A percentile compares a stretch with the other conserved stretches of the same genome.
These are phyloP conservation scores for Effrenium voratum DNA, from an alignment of 73 alveolate genomes.

Conservation along the genomic window DNA sequence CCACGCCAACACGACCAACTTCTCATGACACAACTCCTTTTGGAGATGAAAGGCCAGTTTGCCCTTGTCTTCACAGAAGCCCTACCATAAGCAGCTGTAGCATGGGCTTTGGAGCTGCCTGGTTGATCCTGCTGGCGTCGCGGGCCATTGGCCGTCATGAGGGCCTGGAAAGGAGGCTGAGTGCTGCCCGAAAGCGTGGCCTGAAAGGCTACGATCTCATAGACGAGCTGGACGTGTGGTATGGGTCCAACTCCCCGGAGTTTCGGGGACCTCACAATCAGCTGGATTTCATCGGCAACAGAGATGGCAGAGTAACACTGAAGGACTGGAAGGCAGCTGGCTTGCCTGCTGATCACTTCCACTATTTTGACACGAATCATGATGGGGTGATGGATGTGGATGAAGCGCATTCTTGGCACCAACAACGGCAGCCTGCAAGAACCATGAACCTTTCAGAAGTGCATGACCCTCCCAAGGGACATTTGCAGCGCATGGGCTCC, in stretches of 20 bases:
- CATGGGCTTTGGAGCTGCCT: too few relatives aligned
- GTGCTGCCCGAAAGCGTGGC: slow-evolving; percentile 27
- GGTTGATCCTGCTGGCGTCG: not conserved
- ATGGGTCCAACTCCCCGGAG: slow-evolving; percentile 62
- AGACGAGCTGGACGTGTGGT: slow-evolving; percentile 81
- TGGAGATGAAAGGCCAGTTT: too few relatives aligned
- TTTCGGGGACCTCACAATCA: slow-evolving; percentile 63
- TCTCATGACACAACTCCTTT: too few relatives aligned
- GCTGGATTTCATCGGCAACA: slow-evolving; percentile 83
- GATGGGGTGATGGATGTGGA: slow-evolving; percentile 36
- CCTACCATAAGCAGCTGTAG: too few relatives aligned
- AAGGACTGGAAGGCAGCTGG: slow-evolving; percentile 84
- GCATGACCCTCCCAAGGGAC: slow-evolving; percentile 67
- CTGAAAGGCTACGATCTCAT: slow-evolving; percentile 54
- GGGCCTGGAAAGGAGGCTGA: slow-evolving; percentile 19
- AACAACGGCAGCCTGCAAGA: slow-evolving; percentile 73
- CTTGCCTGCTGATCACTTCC: slow-evolving; percentile 69
- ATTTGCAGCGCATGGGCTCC: slow-evolving; percentile 59
- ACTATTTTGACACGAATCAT: slow-evolving; percentile 32
- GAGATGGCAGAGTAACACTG: slow-evolving; percentile 72
- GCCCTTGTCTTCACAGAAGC: too few relatives aligned
- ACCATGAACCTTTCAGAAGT: slow-evolving; percentile 78
- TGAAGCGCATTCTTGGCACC: slow-evolving; percentile 94
- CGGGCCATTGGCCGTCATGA: not conserved
- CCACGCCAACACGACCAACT: too few relatives aligned